Evolutionary conservation across 148 eudicot genomes (phyloP).

Genomic region (Polygonum aviculare): DNA sequence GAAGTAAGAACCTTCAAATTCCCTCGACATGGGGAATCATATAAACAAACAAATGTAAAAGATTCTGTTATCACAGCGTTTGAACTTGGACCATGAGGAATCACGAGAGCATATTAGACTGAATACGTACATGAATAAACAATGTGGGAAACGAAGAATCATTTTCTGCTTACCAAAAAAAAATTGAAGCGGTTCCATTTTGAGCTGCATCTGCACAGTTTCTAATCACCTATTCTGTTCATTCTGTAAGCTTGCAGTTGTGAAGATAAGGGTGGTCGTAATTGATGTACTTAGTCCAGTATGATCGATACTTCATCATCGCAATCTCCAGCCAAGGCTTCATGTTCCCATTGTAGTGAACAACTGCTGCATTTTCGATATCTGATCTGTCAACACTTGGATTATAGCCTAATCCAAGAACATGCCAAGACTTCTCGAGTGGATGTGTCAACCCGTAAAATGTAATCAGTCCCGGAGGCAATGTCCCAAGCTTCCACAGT

Average conservation of each 20-base stretch:
- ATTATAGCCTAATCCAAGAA: slow-evolving; percentile 85
- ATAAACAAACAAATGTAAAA: not conserved
- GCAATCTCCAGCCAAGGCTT: slow-evolving; percentile 95
- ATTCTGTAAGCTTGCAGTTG: slow-evolving; percentile 56
- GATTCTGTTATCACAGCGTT: slow-evolving; percentile 5
- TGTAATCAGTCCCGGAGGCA: slow-evolving; percentile 88
- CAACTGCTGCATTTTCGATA: slow-evolving; percentile 76
- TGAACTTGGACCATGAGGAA: slow-evolving; percentile 4
- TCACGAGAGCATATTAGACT: slow-evolving; percentile 14
- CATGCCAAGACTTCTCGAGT: slow-evolving; percentile 80
- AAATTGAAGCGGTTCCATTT: slow-evolving; percentile 13
- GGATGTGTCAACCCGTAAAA: slow-evolving; percentile 71
- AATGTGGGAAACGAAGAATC: slow-evolving; percentile 18
- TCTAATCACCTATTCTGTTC: slow-evolving; percentile 11
- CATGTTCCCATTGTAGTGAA: slow-evolving; percentile 91
- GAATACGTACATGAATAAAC: slow-evolving; percentile 39
- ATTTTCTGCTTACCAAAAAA: slow-evolving; percentile 23
- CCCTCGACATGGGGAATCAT: not conserved
- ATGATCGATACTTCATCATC: slow-evolving; percentile 60
- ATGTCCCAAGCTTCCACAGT: slow-evolving; percentile 87
- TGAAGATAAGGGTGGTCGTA: slow-evolving; percentile 70
- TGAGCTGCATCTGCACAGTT: slow-evolving; percentile 10
- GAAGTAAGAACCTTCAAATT: too few relatives aligned
- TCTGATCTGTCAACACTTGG: slow-evolving; percentile 55
- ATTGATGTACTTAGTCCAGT: slow-evolving; percentile 79